A percentile compares a stretch with the other conserved stretches of the same genome.
Conservation (phyloP, 306 rosid species). For the Acacia crassicarpa region DNA sequence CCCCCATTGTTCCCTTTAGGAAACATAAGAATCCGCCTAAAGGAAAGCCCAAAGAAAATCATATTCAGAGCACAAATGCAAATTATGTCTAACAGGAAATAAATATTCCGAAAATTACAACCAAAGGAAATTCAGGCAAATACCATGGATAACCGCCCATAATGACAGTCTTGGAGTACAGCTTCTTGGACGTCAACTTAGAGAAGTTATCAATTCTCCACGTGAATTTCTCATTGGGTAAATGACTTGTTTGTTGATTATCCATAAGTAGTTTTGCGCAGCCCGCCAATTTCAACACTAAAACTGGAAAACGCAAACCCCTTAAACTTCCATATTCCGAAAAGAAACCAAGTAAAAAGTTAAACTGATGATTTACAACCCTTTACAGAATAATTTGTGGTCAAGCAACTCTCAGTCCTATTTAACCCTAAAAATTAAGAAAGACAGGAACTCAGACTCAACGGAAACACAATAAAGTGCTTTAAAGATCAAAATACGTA, state of each 20-base stretch:
- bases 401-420: not conserved
- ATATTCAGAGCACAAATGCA: not conserved
- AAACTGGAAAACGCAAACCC: not conserved
- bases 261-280: slow-evolving; percentile 16
- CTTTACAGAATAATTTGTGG: not conserved
- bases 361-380: not conserved
- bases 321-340: not conserved
- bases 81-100: not conserved
- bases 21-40: slow-evolving; percentile 61
- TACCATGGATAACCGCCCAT: slow-evolving; percentile 23
- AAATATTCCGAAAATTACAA: not conserved
- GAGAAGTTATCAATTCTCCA: slow-evolving; percentile 32
- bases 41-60: slow-evolving; percentile 20
- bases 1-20: slow-evolving; percentile 69
- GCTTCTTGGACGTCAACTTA: not conserved
- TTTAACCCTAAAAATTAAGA: not conserved
- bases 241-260: not conserved
- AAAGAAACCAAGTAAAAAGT: not conserved
- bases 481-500: not conserved
- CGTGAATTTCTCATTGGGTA: not conserved
- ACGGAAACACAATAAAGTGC: not conserved
- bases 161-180: not conserved
- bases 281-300: not conserved
- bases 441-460: not conserved
- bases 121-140: not conserved